Base-by-base conservation (phyloP, 1,139 yeast species). In the Taiozyma onychis region DNA sequence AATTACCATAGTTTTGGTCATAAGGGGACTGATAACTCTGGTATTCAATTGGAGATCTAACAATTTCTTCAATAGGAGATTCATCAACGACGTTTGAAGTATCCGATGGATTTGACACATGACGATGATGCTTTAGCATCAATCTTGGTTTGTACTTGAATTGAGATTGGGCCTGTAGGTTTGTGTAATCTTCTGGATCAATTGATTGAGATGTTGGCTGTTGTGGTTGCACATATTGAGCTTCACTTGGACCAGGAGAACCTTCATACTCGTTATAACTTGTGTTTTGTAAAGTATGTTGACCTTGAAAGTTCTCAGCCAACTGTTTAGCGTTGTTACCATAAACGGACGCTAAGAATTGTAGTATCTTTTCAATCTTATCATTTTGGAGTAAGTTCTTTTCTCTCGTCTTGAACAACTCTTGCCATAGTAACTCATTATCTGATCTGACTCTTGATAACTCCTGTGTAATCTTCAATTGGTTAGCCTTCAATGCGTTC, bases 361-460 rank as follows among this genome's bases (percentile, higher is more conserved):
- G 81, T 62, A 95, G 71, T 44, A 93, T 93, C 60, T 88, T 86
- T 59, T 90, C 96, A 54, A 93, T 74, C 26, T 97, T 89, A 56
- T 88, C 91, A 37, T 91, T 83, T 65, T 93, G 99, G 43, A 85
- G 77, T 57, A 85, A 81, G 65, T 90, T 88, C 54, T 95, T 80
- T 65, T 93, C 97, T 50, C 97, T 74, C 5, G 95, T 85, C 50
- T 84, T 72, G 62, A 77, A 83, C 62, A 89, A 85, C 65, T 93
- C 99, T 53, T 84, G 83, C 99, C 99, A 93, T 48, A 93, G 71
- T 59, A 89, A 71, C 64, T 89, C 91, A 67, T 93, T 93, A 63
- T 95, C 99, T 57, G 84, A 85, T 55, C 91, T 77, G 41, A 93
- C 82, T 53, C 97, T 75, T 57, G 85, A 73, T 52, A 93, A 73